Base-by-base conservation (phyloP, 169 alveolate genomes). In the Eimeria sp. region DNA sequence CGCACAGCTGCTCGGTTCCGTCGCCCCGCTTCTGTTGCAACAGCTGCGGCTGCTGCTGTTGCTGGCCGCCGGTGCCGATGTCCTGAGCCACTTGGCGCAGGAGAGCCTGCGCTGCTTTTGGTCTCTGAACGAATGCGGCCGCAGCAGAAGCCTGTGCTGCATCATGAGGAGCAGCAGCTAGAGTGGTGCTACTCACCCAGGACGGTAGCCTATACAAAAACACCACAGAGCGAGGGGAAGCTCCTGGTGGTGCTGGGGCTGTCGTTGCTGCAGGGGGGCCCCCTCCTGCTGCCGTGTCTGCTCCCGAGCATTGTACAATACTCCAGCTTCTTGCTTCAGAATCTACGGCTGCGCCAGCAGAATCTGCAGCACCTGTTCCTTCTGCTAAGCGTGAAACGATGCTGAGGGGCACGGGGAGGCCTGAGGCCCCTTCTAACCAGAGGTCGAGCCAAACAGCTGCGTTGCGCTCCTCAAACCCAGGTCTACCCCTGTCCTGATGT, bases 111-210 rank as follows among this genome's bases (percentile, higher is more conserved):
- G 89, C 95, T 51, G 95, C 89, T 30, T 57, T 72, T 49, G 88
- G 84, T 43, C 47, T 47, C 78, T 72, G 92, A 47, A 58, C 92
- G 40, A 84, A 84, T 5, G 92, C 92, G 40, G 92, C 92, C 27
- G 92, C 92, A 84, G 92, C 92, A 58, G 80, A 54, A 20, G 92
- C 92, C 57, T 84, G 92, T 1, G 92, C 92, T 84, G 92, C 92
- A 58, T 84, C 92, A 63, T 84, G 80, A 16, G 92, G 92, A 40
- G 92, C 92, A 57, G 92, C 92, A 18, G 92, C 92, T 4, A 84
- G 57, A 40, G 92, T 84, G 75, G 80, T 61, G 92, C 80, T 47
- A 80, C 80, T 84, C 45, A 84, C 92, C 92, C 92, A 84, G 4
- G 58, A 84, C 4, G 92, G 92, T 40, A 84, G 27, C 47, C n/a